These are phyloP conservation scores for Gymnopilus dilepis DNA, from an alignment of 768 basidiomycete species.

Conservation along the genomic window DNA sequence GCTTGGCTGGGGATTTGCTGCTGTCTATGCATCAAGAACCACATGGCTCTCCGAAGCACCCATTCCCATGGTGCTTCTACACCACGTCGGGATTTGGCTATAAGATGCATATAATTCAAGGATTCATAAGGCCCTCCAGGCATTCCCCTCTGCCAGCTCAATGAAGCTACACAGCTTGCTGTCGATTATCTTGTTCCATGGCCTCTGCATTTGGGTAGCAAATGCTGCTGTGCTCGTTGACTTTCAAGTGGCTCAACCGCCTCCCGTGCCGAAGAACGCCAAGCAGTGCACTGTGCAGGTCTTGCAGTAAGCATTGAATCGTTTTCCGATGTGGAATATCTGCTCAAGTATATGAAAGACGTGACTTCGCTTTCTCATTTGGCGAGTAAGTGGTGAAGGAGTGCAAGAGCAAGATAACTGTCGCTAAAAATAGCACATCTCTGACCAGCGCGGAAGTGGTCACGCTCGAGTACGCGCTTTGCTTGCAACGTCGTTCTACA, in stretches of 20 bases:
- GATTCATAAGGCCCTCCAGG: not conserved
- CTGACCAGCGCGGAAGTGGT: slow-evolving; percentile 63
- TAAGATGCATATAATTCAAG: slow-evolving; percentile 10
- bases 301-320: slow-evolving; percentile 50
- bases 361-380: slow-evolving; percentile 75
- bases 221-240: slow-evolving; percentile 55
- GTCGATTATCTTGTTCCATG: slow-evolving; percentile 17
- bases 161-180: slow-evolving; percentile 15
- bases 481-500: not conserved
- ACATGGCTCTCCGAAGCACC: slow-evolving; percentile 16
- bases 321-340: not conserved
- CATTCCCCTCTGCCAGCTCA: slow-evolving; percentile 15
- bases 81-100: slow-evolving; percentile 23
- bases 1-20: not conserved
- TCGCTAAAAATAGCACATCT: slow-evolving; percentile 2
- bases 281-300: slow-evolving; percentile 70
- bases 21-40: slow-evolving; percentile 17
- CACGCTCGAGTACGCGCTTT: slow-evolving; percentile 52
- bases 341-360: slow-evolving; percentile 41
- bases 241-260: slow-evolving; percentile 80
- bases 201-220: slow-evolving; percentile 20
- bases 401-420: not conserved
- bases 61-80: slow-evolving; percentile 33
- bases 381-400: slow-evolving; percentile 52
- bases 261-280: slow-evolving; percentile 62